Percentiles rank a stretch among this genome's conserved stretches.
Evolutionary conservation across 2,329 filamentous ascomycete species (phyloP).

Genomic region (Xylaria polymorpha): DNA sequence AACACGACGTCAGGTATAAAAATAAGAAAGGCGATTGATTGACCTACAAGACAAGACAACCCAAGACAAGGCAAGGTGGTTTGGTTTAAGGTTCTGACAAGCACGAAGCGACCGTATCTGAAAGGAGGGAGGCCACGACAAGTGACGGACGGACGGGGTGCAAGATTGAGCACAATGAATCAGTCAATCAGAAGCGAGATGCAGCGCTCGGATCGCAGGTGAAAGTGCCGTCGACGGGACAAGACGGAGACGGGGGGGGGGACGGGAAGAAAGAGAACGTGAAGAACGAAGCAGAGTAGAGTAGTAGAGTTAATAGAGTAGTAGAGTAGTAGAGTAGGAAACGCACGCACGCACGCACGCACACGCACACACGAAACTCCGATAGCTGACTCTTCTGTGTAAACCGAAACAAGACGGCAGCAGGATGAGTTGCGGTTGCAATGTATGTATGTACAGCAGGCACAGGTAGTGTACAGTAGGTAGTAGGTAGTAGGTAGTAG

Average conservation of each 20-base stretch:
- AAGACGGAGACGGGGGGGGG: conserved; percentile 14
- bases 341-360: conserved; percentile 6
- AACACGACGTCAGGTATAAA: conserved; percentile 7
- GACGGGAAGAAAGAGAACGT: background rate
- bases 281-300: background rate
- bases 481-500: too few species aligned
- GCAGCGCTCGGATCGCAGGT: conserved; percentile 36
- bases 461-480: background rate
- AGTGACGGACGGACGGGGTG: conserved; percentile 15
- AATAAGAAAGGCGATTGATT: background rate
- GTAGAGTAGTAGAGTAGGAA: too few species aligned
- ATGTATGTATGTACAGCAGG: background rate
- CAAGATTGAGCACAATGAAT: conserved; percentile 7
- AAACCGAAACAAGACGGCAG: conserved; percentile 21
- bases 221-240: conserved; percentile 30
- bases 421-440: conserved; percentile 13
- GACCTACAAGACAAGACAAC: conserved; percentile 25
- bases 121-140: conserved; percentile 34
- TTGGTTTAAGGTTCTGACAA: conserved; percentile 32
- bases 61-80: conserved; percentile 8
- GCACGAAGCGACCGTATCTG: conserved; percentile 29
- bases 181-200: conserved; percentile 33
- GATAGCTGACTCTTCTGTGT: conserved; percentile 14
- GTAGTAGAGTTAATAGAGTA: too few species aligned
- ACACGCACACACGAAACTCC: conserved; percentile 11